A percentile compares a stretch with the other conserved stretches of the same genome.
These are phyloP conservation scores for Penicillium sp. DNA, from an alignment of 2,329 filamentous ascomycete genomes.

Conservation along the genomic window DNA sequence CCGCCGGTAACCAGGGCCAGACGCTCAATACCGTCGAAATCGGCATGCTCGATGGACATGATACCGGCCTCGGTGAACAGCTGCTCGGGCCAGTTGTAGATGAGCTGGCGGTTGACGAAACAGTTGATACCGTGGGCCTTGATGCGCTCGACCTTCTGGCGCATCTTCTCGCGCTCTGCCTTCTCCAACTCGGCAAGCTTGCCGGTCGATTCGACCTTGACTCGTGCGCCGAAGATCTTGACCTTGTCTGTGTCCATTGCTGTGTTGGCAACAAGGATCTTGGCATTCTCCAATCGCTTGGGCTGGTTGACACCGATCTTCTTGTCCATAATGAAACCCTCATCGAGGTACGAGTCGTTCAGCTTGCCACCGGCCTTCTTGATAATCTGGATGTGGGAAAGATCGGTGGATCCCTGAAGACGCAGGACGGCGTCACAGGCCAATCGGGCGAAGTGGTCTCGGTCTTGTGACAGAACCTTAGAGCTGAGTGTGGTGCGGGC, in stretches of 20 bases:
- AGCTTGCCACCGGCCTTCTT: conserved; percentile 99
- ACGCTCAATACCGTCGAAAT: conserved; percentile 97
- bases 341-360: conserved; percentile 93
- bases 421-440: conserved; percentile 89
- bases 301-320: conserved; percentile 98
- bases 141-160: conserved; percentile 97
- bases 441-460: conserved; percentile 83
- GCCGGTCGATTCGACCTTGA: conserved; percentile 93
- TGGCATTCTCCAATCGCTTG: conserved; percentile 94
- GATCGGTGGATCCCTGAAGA: conserved; percentile 82
- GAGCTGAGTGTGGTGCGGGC: conserved; percentile 94
- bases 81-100: conserved; percentile 99
- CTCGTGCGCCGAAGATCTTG: conserved; percentile 96
- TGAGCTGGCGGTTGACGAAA: conserved; percentile 98
- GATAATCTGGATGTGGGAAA: conserved; percentile 98
- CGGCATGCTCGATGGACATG: conserved; percentile 96
- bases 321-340: conserved; percentile 98
- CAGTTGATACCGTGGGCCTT: conserved; percentile 99
- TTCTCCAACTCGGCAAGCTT: conserved; percentile 98
- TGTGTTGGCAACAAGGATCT: conserved; percentile 96
- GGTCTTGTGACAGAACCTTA: conserved; percentile 92
- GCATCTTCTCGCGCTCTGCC: conserved; percentile 99
- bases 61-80: conserved; percentile 97
- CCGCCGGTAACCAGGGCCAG: conserved; percentile 92
- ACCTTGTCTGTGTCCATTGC: conserved; percentile 99